Conservation (phyloP, 1,139 yeast genomes). For the Kodamaea suecica region DNA sequence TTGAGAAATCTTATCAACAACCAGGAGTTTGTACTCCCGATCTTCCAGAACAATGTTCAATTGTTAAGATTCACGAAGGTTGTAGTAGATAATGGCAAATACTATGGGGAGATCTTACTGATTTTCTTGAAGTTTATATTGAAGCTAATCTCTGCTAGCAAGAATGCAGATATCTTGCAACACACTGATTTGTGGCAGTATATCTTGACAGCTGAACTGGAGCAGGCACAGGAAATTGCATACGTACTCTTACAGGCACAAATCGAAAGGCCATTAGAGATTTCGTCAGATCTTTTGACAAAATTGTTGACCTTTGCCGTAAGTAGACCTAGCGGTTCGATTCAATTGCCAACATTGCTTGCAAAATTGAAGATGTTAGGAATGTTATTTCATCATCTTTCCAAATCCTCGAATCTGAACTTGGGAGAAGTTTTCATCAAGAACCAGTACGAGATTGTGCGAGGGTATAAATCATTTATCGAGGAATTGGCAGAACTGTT, state of each 20-base stretch:
- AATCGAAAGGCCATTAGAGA: slow-evolving; percentile 1
- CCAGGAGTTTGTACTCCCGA: slow-evolving; percentile 15
- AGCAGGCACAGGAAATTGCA: slow-evolving; percentile 14
- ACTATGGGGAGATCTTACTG: slow-evolving; percentile 34
- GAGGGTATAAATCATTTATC: background rate
- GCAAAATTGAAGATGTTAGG: slow-evolving; percentile 34
- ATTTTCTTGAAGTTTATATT: slow-evolving; percentile 30
- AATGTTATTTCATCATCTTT: slow-evolving; percentile 17
- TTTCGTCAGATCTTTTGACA: background rate
- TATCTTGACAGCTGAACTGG: no score
- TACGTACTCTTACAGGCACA: slow-evolving; percentile 19
- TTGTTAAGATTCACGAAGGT: slow-evolving; percentile 25
- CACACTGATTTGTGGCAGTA: slow-evolving; percentile 20
- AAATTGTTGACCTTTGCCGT: slow-evolving; percentile 4
- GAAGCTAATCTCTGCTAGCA: slow-evolving; percentile 21
- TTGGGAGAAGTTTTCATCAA: slow-evolving; percentile 1
- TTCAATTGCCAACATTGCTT: slow-evolving; percentile 13
- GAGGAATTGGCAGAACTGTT: background rate
- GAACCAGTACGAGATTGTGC: background rate
- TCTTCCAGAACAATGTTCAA: slow-evolving; percentile 10
- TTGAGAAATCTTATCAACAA: slow-evolving; percentile 27
- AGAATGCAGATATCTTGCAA: slow-evolving; percentile 13
- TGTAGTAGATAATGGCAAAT: slow-evolving; percentile 34
- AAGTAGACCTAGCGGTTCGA: slow-evolving; percentile 8
- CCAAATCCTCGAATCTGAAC: background rate